phyloP scores from a whole-genome alignment of 805 yeast species.

The Pichia nakasei region DNA sequence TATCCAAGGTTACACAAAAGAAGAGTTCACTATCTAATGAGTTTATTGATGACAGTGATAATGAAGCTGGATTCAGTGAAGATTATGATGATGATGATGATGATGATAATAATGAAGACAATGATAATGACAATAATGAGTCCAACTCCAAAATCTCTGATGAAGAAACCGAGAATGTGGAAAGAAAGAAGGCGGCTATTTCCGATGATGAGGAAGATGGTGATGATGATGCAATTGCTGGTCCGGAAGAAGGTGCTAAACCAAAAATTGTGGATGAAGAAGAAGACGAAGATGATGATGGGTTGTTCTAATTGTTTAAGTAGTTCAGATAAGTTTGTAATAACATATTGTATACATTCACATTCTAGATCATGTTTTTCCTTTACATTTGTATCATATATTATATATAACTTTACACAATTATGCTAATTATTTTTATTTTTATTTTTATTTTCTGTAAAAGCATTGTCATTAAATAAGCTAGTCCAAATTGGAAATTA shows the following conservation, averaged over 20 bases:
- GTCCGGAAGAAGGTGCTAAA: not conserved
- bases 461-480: not conserved
- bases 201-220: slow-evolving; percentile 19
- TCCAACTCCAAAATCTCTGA: slow-evolving; percentile 6
- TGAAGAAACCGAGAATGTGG: slow-evolving; percentile 18
- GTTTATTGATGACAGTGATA: slow-evolving; percentile 26
- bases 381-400: not conserved
- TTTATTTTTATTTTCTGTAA: not conserved
- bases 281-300: slow-evolving; percentile 12
- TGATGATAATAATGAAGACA: slow-evolving; percentile 6
- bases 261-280: slow-evolving; percentile 1
- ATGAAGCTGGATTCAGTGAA: slow-evolving; percentile 20
- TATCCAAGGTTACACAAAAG: slow-evolving; percentile 13
- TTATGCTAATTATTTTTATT: not conserved
- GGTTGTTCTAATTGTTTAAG: slow-evolving; percentile 7
- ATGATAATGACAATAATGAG: slow-evolving; percentile 1
- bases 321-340: too few relatives aligned
- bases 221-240: not conserved
- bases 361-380: too few relatives aligned
- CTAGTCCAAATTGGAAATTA: not conserved
- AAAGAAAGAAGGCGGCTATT: slow-evolving; percentile 12
- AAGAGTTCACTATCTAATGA: slow-evolving; percentile 20
- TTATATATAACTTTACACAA: not conserved
- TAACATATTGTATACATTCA: too few relatives aligned
- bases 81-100: slow-evolving; percentile 12